Percentiles rank a stretch among this genome's conserved stretches.
Evolutionary conservation across 805 yeast species (phyloP).

Genomic region (Priceomyces castillae): DNA sequence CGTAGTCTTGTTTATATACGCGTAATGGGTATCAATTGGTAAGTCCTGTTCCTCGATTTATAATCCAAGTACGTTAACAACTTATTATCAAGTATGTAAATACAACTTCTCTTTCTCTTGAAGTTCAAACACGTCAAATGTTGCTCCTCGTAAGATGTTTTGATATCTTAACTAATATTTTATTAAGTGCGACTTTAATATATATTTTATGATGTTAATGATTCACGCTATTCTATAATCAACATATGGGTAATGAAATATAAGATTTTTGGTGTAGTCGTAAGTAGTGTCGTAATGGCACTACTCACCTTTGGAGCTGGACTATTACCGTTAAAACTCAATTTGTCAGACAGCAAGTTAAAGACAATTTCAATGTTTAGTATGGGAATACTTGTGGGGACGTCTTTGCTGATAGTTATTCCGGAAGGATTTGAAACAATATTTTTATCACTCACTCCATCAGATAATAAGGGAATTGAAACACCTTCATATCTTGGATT

Average conservation of each 20-base stretch:
- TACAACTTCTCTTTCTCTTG: no score
- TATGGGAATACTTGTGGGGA: conserved; percentile 59
- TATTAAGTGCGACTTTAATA: no score
- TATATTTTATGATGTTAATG: no score
- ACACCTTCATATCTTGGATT: conserved; percentile 39
- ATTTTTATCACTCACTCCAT: conserved; percentile 14
- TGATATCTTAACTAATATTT: no score
- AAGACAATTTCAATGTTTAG: conserved; percentile 49
- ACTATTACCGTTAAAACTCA: conserved; percentile 13
- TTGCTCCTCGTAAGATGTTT: no score
- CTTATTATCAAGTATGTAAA: no score
- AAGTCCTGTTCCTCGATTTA: no score
- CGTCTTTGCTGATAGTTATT: conserved; percentile 55
- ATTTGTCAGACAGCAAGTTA: conserved; percentile 15
- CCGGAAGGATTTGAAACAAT: conserved; percentile 63
- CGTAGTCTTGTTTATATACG: no score
- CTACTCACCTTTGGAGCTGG: conserved; percentile 20
- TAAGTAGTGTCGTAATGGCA: conserved; percentile 15
- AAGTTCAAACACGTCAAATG: no score
- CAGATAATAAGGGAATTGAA: conserved; percentile 16
- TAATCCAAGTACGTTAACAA: no score
- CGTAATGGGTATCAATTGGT: no score
- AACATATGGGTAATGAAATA: neutral
- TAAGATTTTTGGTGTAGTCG: conserved; percentile 2
- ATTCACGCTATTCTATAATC: no score